Percentiles rank a stretch among this genome's conserved stretches.
These are phyloP conservation scores for Chrysanthemum seticuspe DNA, from an alignment of 129 eudicot species.

Conservation along the genomic window DNA sequence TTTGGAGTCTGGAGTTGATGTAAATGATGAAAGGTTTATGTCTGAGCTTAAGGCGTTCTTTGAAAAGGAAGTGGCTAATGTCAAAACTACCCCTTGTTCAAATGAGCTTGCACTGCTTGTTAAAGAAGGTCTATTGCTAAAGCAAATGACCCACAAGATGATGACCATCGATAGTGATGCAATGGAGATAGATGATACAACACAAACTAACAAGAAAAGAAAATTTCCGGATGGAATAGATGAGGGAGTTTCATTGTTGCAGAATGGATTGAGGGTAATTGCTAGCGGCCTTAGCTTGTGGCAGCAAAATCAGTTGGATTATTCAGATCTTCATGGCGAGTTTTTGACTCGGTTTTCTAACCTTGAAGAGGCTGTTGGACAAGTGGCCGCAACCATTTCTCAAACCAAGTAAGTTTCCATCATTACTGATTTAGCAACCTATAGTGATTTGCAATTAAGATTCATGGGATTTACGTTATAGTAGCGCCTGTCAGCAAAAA, in stretches of 20 bases:
- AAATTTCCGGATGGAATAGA: slow-evolving; percentile 66
- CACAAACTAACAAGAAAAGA: slow-evolving; percentile 39
- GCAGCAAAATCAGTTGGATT: slow-evolving; percentile 51
- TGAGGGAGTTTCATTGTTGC: slow-evolving; percentile 70
- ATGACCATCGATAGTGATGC: slow-evolving; percentile 22
- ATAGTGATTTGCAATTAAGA: neutral
- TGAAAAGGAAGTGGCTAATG: slow-evolving; percentile 70
- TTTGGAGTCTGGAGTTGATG: slow-evolving; percentile 52
- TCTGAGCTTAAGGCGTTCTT: slow-evolving; percentile 71
- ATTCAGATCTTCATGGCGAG: slow-evolving; percentile 42
- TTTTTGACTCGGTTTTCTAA: slow-evolving; percentile 54
- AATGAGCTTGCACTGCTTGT: slow-evolving; percentile 42
- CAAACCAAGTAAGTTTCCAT: slow-evolving; percentile 30
- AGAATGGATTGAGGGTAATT: slow-evolving; percentile 65
- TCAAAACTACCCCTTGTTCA: slow-evolving; percentile 33
- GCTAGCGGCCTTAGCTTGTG: slow-evolving; percentile 60
- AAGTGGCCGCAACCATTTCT: slow-evolving; percentile 57
- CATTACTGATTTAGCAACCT: neutral
- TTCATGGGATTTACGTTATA: slow-evolving; percentile 4
- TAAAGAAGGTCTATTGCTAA: slow-evolving; percentile 55
- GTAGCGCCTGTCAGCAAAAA: neutral
- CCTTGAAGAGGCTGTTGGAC: slow-evolving; percentile 62
- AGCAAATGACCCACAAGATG: slow-evolving; percentile 38
- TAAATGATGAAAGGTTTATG: slow-evolving; percentile 78
- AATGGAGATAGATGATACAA: slow-evolving; percentile 53